Base-by-base conservation (phyloP, 2,329 filamentous ascomycete genomes). In the Aspergillus sergii region DNA sequence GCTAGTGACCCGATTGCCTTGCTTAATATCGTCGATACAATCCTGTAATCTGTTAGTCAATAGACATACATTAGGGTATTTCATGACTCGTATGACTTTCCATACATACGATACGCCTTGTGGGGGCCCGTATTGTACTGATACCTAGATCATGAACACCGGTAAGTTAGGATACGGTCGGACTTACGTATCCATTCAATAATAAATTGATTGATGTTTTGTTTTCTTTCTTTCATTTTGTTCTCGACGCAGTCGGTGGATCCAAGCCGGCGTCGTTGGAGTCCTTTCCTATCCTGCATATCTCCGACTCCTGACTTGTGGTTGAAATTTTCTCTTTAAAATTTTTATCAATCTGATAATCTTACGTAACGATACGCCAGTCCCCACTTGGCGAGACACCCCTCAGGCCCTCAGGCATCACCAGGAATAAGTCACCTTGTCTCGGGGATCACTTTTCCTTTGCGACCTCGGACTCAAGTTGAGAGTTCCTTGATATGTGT, bases 331-430 rank as follows among this genome's bases (percentile, higher is more conserved):
- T 51, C 23, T 41, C 14, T n/a, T 9, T 9, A 19, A 10, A 9
- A 41, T 36, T 46, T 19, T 59, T 58, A 58, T 57, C 45, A 41
- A 63, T 63, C 61, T 56, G 61, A 63, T 63, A 63, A 63, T 19
- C 55, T 63, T 63, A 63, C 61, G 61, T 63, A 63, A 59, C 61
- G 23, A 57, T 63, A 59, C 57, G 16, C 39, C 12, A 32, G 14
- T 54, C 16, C 16, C 32, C 32, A 34, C 36, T 48, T 23, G 12
- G 26, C 60, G 30, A 19, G 3, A 36, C 19, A 36, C 45, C 32
- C 41, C 10, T 46, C 43, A 46, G 43, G 36, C 39, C 30, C 21
- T 55, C 36, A 32, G 60, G 28, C 48, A 59, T 54, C 51, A 60
- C 41, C 21, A 19, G 9, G 19, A 36, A 16, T 16, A 16, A 30